phyloP scores from a whole-genome alignment of 352 stramenopile species.

The Phytophthora pseudosyringae region DNA sequence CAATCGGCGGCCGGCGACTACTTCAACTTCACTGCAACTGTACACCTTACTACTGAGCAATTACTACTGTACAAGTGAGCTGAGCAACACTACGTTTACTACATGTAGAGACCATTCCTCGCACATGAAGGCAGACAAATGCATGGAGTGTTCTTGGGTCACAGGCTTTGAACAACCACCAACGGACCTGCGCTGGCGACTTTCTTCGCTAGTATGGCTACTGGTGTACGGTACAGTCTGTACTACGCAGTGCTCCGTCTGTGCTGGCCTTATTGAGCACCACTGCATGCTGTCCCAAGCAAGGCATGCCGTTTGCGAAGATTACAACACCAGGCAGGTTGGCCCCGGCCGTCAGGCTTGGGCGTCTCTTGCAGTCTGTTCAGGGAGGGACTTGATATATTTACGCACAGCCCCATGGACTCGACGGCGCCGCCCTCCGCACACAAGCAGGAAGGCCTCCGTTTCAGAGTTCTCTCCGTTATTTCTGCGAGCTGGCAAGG shows the following conservation, averaged over 20 bases:
- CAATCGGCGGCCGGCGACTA: slow-evolving; percentile 4
- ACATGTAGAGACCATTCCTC: too few relatives aligned
- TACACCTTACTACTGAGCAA: too few relatives aligned
- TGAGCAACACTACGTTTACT: not conserved
- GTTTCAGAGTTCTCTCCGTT: slow-evolving; percentile 35
- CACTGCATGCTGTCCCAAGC: not conserved
- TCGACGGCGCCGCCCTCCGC: not conserved
- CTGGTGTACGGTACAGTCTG: too few relatives aligned
- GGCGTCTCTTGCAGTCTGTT: slow-evolving; percentile 3
- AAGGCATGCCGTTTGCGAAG: not conserved
- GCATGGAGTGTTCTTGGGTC: not conserved
- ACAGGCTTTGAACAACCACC: not conserved
- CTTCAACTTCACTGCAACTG: slow-evolving; percentile 20
- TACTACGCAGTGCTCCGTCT: not conserved
- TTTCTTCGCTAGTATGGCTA: not conserved
- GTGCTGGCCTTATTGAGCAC: not conserved
- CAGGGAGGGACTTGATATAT: slow-evolving; percentile 24
- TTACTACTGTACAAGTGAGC: not conserved
- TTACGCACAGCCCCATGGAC: slow-evolving; percentile 6
- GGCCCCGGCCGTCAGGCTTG: slow-evolving; percentile 1
- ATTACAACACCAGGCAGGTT: not conserved
- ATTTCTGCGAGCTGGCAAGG: slow-evolving; percentile 24
- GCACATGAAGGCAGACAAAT: too few relatives aligned
- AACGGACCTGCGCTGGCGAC: not conserved
- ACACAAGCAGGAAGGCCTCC: slow-evolving; percentile 11